Evolutionary conservation across 345 rosid genomes (phyloP).

Genomic region (Ceriops zippeliana): DNA sequence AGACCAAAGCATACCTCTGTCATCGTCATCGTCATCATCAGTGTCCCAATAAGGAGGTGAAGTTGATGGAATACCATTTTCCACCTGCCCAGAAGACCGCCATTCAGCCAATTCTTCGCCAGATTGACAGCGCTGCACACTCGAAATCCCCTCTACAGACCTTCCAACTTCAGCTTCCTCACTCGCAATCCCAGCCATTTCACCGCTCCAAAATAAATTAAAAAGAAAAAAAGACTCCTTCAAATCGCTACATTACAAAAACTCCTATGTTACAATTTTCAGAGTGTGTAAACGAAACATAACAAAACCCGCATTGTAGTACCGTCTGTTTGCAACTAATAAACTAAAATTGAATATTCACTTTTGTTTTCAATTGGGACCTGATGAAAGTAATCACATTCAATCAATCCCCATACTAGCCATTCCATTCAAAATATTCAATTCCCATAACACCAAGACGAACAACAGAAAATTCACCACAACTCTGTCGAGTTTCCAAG

Average conservation of each 20-base stretch:
- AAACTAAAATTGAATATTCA: neutral
- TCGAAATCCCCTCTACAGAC: conserved; percentile 60
- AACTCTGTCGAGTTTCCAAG: neutral
- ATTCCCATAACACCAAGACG: conserved; percentile 6
- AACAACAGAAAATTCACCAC: neutral
- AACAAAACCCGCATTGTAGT: neutral
- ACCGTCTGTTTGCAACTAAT: neutral
- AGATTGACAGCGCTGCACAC: conserved; percentile 56
- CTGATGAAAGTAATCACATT: conserved; percentile 2
- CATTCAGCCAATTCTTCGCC: conserved; percentile 87
- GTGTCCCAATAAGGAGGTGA: conserved; percentile 91
- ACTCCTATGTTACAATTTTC: neutral
- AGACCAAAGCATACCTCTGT: conserved; percentile 42
- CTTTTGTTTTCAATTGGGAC: conserved; percentile 3
- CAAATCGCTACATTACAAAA: conserved; percentile 17
- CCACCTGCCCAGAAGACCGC: conserved; percentile 94
- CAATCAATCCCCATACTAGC: neutral
- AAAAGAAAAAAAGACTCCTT: conserved; percentile 20
- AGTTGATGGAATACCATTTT: conserved; percentile 81
- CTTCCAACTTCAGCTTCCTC: conserved; percentile 75
- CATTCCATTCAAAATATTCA: neutral
- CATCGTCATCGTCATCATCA: conserved; percentile 75
- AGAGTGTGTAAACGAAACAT: neutral
- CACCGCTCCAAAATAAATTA: conserved; percentile 21
- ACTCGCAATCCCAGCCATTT: conserved; percentile 63